These are phyloP conservation scores for Microthlaspi erraticum DNA, from an alignment of 345 rosid genomes.

Conservation along the genomic window DNA sequence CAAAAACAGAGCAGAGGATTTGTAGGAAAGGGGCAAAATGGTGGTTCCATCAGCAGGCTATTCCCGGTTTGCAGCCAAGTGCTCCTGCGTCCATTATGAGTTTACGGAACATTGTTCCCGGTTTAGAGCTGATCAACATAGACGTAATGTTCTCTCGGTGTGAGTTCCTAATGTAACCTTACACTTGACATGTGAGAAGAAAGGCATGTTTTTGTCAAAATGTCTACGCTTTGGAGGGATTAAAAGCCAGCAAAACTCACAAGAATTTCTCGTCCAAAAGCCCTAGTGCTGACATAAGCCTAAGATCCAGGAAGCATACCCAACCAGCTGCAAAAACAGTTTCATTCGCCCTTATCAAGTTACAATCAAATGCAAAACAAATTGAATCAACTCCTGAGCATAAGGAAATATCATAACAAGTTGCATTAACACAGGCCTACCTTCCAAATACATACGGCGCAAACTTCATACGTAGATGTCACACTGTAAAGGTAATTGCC, in stretches of 20 bases:
- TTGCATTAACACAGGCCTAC: constrained; percentile 68
- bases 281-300: constrained; percentile 98
- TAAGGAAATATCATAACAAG: neutral
- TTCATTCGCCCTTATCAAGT: neutral
- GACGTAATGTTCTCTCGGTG: constrained; percentile 10
- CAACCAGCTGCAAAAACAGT: constrained; percentile 73
- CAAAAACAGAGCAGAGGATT: constrained; percentile 13
- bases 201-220: neutral
- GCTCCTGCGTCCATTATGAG: constrained; percentile 59
- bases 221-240: neutral
- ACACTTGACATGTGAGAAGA: constrained; percentile 20
- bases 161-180: constrained; percentile 25
- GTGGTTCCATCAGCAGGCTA: constrained; percentile 40
- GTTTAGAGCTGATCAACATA: constrained; percentile 30
- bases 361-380: constrained; percentile 11
- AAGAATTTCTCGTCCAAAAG: constrained; percentile 91
- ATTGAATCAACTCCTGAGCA: neutral
- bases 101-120: constrained; percentile 49
- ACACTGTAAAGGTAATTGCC: constrained; percentile 89
- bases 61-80: constrained; percentile 48
- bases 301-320: constrained; percentile 99
- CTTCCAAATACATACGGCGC: constrained; percentile 90
- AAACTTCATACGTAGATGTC: constrained; percentile 94
- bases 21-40: constrained; percentile 16
- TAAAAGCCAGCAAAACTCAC: constrained; percentile 52